phyloP scores from a whole-genome alignment of 139 green algal species.

The Zygnema cylindricum region DNA sequence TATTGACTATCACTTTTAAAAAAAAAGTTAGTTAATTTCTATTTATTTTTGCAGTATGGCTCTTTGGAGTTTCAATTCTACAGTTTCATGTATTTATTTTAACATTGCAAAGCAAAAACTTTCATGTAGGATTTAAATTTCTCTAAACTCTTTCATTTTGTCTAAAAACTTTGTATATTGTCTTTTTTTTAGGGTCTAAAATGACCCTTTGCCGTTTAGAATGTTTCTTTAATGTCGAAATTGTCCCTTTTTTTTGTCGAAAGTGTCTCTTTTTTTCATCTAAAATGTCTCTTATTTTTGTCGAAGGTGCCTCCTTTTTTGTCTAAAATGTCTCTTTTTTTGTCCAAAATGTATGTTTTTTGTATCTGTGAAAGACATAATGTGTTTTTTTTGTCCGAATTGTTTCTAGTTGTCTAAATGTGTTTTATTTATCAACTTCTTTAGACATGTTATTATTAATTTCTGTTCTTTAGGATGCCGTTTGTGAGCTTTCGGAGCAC shows the following conservation, averaged over 20 bases:
- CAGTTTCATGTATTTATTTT: too few relatives aligned
- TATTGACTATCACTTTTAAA: too few relatives aligned
- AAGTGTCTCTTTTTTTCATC: conserved; percentile 10
- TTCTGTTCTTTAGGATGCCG: conserved; percentile 40
- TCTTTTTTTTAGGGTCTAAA: too few relatives aligned
- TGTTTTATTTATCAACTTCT: neutral
- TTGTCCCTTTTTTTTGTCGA: neutral
- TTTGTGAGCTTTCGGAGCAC: conserved; percentile 56
- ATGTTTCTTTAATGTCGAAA: too few relatives aligned
- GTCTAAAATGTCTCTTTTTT: neutral
- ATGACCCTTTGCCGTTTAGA: too few relatives aligned
- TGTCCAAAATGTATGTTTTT: neutral
- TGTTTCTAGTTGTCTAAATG: neutral
- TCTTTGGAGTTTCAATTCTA: too few relatives aligned
- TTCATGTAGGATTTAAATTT: too few relatives aligned
- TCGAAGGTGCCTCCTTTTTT: neutral
- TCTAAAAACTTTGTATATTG: too few relatives aligned
- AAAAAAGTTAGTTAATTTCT: too few relatives aligned
- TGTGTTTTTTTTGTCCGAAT: neutral
- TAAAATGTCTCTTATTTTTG: neutral
- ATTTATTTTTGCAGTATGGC: too few relatives aligned
- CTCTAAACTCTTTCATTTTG: too few relatives aligned
- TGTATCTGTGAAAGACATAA: neutral
- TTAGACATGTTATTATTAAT: neutral
- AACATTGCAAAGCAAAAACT: too few relatives aligned